phyloP scores from a whole-genome alignment of 805 yeast genomes.

The Starmerella apis region DNA sequence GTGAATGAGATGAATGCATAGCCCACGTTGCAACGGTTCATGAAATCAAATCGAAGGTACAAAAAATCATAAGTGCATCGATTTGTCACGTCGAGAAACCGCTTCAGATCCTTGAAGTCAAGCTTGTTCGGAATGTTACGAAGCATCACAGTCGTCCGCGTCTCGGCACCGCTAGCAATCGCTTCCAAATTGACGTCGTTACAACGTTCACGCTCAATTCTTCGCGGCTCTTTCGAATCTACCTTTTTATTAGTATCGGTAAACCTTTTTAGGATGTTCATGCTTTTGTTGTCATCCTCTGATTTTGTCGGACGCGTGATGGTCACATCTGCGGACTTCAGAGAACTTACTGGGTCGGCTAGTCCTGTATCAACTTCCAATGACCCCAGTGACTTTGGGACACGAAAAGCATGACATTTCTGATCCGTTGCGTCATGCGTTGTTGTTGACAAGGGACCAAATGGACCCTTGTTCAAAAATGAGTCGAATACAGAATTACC shows the following conservation, averaged over 20 bases:
- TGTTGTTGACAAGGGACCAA: not conserved
- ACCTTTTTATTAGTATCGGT: not conserved
- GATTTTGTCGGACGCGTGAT: not conserved
- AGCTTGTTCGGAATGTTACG: conserved; percentile 47
- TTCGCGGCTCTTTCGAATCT: not conserved
- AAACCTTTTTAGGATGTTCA: not conserved
- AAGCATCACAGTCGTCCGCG: conserved; percentile 43
- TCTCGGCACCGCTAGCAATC: conserved; percentile 37
- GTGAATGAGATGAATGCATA: conserved; percentile 46
- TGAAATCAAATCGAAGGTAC: conserved; percentile 44
- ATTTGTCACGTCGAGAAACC: conserved; percentile 40
- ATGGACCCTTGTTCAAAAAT: not conserved
- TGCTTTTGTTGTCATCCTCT: not conserved
- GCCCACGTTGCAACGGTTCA: conserved; percentile 46
- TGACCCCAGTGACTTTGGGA: too few species aligned
- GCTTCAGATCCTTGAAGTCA: conserved; percentile 38
- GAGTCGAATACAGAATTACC: not conserved
- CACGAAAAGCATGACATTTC: too few species aligned
- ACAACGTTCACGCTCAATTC: not conserved
- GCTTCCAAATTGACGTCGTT: conserved; percentile 30
- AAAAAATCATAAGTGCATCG: conserved; percentile 33
- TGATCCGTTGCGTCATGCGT: not conserved
- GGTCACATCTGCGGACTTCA: not conserved
- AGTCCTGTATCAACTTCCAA: too few species aligned
- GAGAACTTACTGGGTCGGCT: not conserved